These are phyloP conservation scores for Chaetomium sp. DNA, from an alignment of 2,329 filamentous ascomycete species.

Conservation along the genomic window DNA sequence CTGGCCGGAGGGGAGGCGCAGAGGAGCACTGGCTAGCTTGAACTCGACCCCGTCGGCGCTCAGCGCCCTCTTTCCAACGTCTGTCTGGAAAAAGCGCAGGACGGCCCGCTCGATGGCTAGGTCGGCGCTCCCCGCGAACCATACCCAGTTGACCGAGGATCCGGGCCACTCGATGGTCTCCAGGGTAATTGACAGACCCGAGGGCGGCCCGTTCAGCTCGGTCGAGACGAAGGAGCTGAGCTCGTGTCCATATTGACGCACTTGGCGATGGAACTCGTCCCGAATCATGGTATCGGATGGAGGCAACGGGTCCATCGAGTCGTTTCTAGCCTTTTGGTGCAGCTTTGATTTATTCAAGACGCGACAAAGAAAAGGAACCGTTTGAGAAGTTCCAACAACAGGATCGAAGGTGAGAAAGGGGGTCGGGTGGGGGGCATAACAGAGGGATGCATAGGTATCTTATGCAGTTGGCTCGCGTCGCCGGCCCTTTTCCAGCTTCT, in stretches of 20 bases:
- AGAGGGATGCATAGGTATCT: no score
- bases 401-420: no score
- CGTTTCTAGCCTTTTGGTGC: background rate
- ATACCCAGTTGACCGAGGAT: background rate
- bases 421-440: no score
- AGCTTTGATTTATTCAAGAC: no score
- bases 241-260: background rate
- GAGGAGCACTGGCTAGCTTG: background rate
- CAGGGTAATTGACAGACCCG: background rate
- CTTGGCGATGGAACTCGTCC: background rate
- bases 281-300: background rate
- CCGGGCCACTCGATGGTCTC: background rate
- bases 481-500: no score
- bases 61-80: background rate
- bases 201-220: background rate
- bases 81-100: slow-evolving; percentile 6
- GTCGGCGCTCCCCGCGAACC: slow-evolving; percentile 5
- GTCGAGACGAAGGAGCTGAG: slow-evolving; percentile 1
- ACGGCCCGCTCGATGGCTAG: background rate
- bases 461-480: no score
- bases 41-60: background rate
- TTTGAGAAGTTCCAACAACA: no score
- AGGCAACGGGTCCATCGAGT: background rate
- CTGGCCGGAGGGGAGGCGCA: background rate
- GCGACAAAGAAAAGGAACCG: no score